These are phyloP conservation scores for Piromyces finnis DNA, from an alignment of 192 early-diverging fungal genomes.

Conservation along the genomic window DNA sequence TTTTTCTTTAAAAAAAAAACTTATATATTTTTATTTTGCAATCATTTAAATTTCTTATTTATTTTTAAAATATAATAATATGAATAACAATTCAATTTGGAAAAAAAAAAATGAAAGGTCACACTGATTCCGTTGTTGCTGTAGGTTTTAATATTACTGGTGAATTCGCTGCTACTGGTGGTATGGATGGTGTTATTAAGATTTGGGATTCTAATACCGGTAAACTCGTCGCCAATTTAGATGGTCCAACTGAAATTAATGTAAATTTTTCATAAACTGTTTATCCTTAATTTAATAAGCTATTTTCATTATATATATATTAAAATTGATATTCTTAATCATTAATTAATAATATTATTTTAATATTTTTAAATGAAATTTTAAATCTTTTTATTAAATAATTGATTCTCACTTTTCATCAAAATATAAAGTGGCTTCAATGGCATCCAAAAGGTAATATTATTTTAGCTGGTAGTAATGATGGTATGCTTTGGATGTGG, in stretches of 20 bases:
- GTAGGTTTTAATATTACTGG: slow-evolving; percentile 73
- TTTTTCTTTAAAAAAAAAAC: no score
- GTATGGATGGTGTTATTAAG: slow-evolving; percentile 86
- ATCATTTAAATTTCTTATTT: no score
- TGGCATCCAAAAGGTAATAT: slow-evolving; percentile 95
- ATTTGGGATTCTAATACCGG: slow-evolving; percentile 49
- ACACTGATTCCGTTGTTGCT: slow-evolving; percentile 72
- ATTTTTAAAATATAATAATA: no score
- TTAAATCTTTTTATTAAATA: no score
- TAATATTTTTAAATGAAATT: no score
- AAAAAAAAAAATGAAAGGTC: slow-evolving; percentile 11
- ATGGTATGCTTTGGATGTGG: slow-evolving; percentile 97
- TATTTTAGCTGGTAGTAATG: slow-evolving; percentile 68
- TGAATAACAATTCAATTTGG: no score
- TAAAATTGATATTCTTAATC: no score
- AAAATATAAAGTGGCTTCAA: slow-evolving; percentile 83
- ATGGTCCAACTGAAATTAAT: slow-evolving; percentile 79
- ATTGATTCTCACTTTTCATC: no score
- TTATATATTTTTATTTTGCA: no score
- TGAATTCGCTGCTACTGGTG: slow-evolving; percentile 65
- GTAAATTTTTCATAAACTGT: slow-evolving; percentile 32
- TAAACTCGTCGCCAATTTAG: slow-evolving; percentile 42
- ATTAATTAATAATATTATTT: no score
- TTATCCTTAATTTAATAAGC: not conserved
- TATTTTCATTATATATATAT: no score